Conservation (phyloP, 2,329 filamentous ascomycete species). For the Phialophora tarda region DNA sequence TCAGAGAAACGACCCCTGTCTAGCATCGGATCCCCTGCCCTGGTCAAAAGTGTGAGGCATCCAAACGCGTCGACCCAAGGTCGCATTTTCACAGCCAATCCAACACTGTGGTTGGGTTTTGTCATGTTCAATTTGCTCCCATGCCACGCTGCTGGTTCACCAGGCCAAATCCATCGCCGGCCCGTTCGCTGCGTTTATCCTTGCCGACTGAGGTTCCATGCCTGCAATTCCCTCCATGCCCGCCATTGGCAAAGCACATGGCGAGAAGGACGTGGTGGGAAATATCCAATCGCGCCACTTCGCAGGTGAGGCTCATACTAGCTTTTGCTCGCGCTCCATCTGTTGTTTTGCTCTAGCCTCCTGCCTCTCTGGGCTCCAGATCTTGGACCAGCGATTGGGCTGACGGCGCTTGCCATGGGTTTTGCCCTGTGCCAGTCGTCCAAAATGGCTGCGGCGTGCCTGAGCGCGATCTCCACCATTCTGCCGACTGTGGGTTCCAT, state of each 20-base stretch:
- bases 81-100: slow-evolving; percentile 10
- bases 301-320: slow-evolving; percentile 5
- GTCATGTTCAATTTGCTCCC: slow-evolving; percentile 20
- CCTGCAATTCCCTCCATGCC: slow-evolving; percentile 17
- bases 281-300: slow-evolving; percentile 21
- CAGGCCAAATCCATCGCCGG: neutral
- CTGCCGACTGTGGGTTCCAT: slow-evolving; percentile 18
- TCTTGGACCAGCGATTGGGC: slow-evolving; percentile 17
- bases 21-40: slow-evolving; percentile 15
- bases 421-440: slow-evolving; percentile 11
- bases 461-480: slow-evolving; percentile 22
- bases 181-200: slow-evolving; percentile 12
- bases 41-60: slow-evolving; percentile 12
- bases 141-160: neutral
- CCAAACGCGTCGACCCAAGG: slow-evolving; percentile 15
- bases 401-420: slow-evolving; percentile 8
- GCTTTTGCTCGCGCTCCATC: neutral
- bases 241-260: slow-evolving; percentile 9
- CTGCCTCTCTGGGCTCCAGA: slow-evolving; percentile 12
- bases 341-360: slow-evolving; percentile 15
- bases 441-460: slow-evolving; percentile 16
- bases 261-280: slow-evolving; percentile 22
- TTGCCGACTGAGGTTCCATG: slow-evolving; percentile 4
- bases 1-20: slow-evolving; percentile 10
- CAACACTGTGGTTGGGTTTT: neutral